Percentiles rank a stretch among this genome's conserved stretches.
These are phyloP conservation scores for Aquanectria penicillioides DNA, from an alignment of 2,329 filamentous ascomycete genomes.

Conservation along the genomic window DNA sequence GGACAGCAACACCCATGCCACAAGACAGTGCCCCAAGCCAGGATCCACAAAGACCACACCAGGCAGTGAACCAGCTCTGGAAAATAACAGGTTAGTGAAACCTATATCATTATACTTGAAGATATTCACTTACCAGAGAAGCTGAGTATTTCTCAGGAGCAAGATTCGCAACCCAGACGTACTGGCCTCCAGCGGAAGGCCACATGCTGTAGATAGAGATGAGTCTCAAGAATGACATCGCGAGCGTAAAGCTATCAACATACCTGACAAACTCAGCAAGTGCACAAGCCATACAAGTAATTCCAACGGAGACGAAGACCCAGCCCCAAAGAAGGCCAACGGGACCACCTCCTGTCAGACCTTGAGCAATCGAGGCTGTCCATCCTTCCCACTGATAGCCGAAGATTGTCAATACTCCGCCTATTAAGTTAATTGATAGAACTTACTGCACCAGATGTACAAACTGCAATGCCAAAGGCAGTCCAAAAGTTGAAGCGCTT, in stretches of 20 bases:
- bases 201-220: background rate
- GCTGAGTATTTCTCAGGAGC: background rate
- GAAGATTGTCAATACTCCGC: background rate
- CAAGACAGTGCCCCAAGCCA: slow-evolving; percentile 1
- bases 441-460: slow-evolving; percentile 1
- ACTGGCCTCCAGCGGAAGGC: slow-evolving; percentile 6
- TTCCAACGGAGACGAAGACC: slow-evolving; percentile 5
- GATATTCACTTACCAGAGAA: background rate
- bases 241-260: no score
- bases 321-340: slow-evolving; percentile 10
- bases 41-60: background rate
- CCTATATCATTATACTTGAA: no score
- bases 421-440: background rate
- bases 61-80: slow-evolving; percentile 1
- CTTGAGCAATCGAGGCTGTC: slow-evolving; percentile 4
- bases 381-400: slow-evolving; percentile 6
- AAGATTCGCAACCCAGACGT: slow-evolving; percentile 4
- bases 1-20: slow-evolving; percentile 6
- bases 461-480: slow-evolving; percentile 11
- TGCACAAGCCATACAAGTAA: background rate
- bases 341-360: background rate
- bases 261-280: slow-evolving; percentile 7
- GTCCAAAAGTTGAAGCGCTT: slow-evolving; percentile 13
- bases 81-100: background rate
- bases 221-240: background rate